phyloP scores from a whole-genome alignment of 2,329 filamentous ascomycete genomes.

The Hypoxylon sp. region DNA sequence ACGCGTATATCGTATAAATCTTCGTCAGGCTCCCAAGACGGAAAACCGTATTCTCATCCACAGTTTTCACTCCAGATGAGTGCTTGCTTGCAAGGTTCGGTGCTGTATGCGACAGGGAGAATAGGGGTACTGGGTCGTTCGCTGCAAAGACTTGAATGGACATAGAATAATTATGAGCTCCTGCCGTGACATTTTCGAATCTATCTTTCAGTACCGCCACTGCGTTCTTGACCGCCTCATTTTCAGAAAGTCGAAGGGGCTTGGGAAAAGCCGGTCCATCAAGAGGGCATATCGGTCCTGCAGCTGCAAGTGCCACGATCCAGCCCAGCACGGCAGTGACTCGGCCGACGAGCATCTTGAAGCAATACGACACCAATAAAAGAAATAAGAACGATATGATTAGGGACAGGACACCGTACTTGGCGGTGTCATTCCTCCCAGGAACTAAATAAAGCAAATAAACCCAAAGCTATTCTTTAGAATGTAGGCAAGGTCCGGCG shows the following conservation, averaged over 20 bases:
- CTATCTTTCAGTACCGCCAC: slow-evolving; percentile 45
- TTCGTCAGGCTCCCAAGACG: slow-evolving; percentile 62
- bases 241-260: slow-evolving; percentile 43
- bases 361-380: neutral
- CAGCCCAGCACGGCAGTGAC: slow-evolving; percentile 26
- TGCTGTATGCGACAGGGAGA: slow-evolving; percentile 56
- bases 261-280: slow-evolving; percentile 52
- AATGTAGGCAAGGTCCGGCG: slow-evolving; percentile 3
- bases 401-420: slow-evolving; percentile 4
- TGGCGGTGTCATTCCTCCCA: slow-evolving; percentile 3
- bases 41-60: slow-evolving; percentile 61
- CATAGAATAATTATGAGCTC: slow-evolving; percentile 55
- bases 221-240: slow-evolving; percentile 45
- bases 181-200: slow-evolving; percentile 46
- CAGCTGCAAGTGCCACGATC: slow-evolving; percentile 31
- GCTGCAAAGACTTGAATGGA: slow-evolving; percentile 59
- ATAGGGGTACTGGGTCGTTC: slow-evolving; percentile 52
- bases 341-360: slow-evolving; percentile 29
- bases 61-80: slow-evolving; percentile 53
- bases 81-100: slow-evolving; percentile 48
- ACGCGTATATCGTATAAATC: slow-evolving; percentile 58
- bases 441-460: slow-evolving; percentile 18
- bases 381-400: neutral
- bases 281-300: slow-evolving; percentile 48
- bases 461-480: neutral